Conservation (phyloP, 306 rosid genomes). For the Canavalia gladiata region DNA sequence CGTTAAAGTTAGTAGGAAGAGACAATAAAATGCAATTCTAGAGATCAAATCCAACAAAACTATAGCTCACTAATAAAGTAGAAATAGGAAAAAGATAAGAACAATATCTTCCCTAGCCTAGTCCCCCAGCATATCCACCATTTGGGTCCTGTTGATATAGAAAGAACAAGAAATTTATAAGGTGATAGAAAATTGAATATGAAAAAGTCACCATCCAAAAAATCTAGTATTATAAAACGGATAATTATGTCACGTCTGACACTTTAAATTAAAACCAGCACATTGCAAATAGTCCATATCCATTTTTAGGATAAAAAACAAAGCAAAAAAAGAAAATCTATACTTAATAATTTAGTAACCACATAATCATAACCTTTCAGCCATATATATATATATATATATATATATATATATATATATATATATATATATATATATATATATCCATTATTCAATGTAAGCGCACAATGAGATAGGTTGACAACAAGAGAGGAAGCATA, state of each 20-base stretch:
- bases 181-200: constrained; percentile 1
- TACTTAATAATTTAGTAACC: neutral
- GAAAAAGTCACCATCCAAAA: constrained; percentile 37
- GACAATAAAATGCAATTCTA: constrained; percentile 8
- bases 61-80: constrained; percentile 36
- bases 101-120: constrained; percentile 83
- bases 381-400: neutral
- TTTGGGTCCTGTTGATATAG: constrained; percentile 71
- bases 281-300: neutral
- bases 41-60: constrained; percentile 36
- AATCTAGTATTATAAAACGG: constrained; percentile 10
- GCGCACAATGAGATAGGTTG: neutral
- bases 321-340: neutral
- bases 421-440: neutral
- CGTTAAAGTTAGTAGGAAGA: constrained; percentile 23
- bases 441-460: neutral
- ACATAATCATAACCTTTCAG: neutral
- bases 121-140: constrained; percentile 97
- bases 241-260: constrained; percentile 11
- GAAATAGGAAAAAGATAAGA: constrained; percentile 20
- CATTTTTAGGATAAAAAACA: neutral
- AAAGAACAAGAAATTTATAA: constrained; percentile 33
- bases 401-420: too few species aligned
- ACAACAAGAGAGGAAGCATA: neutral
- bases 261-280: neutral